Base-by-base conservation (phyloP, 257 asterid genomes). In the Verbena officinalis region DNA sequence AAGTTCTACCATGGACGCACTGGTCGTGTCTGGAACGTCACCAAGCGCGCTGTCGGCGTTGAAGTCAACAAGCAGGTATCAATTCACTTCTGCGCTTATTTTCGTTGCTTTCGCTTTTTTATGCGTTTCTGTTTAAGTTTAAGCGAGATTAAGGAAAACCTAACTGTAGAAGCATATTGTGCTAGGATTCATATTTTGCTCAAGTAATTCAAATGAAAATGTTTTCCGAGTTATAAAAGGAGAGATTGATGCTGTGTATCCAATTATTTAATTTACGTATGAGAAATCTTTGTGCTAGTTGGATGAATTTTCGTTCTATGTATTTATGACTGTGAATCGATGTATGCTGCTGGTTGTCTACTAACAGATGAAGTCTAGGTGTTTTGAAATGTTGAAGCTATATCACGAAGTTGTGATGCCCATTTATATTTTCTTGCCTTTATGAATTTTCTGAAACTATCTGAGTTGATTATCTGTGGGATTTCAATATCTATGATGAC, bases 1-100 rank as follows among this genome's bases (percentile, higher is more conserved):
- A 70, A 70, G 51, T 70, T 54, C 64, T 70, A 70, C 59, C 75
- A 70, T 11, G 75, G 75, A 0, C 65, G 75, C 21, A 70, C 75
- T 13, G 76, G 76, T 55, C 65, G 71, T 2, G 66, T 71, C 23
- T 71, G 76, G 71, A 71, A 71, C 30, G 71, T 71, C 45, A 71
- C 76, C 52, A 71, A 71, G 45, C 76, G 76, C 46, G 76, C 71
- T 4, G 34, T 71, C 7, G 66, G 76, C 3, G 76, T 63, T 8
- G 76, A 71, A 45, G 14, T 71, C 60, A 71, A 71, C 66, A 71
- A 71, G 40, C 76, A 71, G 76, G 75, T 70, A 10, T 2, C 1
- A 13, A 11, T 15, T 3, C n/a, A 36, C 7, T 63, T 50, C 46
- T 11, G 15, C 22, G 1, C 3, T 1, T 23, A 3, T 0, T 0